Evolutionary conservation across 768 basidiomycete genomes (phyloP).

Genomic region (Tricholoma hemisulphureum): DNA sequence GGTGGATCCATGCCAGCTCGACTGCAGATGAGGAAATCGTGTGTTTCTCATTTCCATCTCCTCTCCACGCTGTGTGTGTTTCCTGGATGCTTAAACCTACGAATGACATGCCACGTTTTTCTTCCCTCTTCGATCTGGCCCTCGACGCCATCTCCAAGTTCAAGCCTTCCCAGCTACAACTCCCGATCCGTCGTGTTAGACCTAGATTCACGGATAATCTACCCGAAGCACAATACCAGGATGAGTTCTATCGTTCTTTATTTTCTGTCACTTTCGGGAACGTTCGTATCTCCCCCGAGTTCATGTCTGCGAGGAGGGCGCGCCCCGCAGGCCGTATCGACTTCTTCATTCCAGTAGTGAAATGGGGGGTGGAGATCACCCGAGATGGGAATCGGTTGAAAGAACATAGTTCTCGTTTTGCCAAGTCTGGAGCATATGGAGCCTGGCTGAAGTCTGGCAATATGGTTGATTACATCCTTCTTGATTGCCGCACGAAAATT

Average conservation of each 20-base stretch:
- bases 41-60: background rate
- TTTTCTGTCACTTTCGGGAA: conserved; percentile 6
- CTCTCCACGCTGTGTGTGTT: background rate
- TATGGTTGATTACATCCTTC: background rate
- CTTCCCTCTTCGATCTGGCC: background rate
- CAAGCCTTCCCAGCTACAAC: conserved; percentile 6
- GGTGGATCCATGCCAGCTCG: background rate
- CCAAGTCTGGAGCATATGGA: background rate
- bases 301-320: background rate
- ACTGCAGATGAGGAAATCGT: background rate
- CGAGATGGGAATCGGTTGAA: conserved; percentile 2
- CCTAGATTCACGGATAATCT: conserved; percentile 1
- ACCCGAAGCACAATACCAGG: conserved; percentile 13
- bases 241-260: conserved; percentile 11
- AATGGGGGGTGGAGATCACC: conserved; percentile 10
- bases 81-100: background rate
- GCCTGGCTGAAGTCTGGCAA: background rate
- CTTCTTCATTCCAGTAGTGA: conserved; percentile 7
- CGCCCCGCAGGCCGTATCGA: conserved; percentile 5
- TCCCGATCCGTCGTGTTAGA: conserved; percentile 2
- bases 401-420: background rate
- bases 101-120: background rate
- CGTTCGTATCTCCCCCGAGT: conserved; percentile 5
- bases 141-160: background rate
- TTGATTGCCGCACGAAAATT: background rate